Base-by-base conservation (phyloP, 2,329 filamentous ascomycete genomes). In the Metarhizium sp. region DNA sequence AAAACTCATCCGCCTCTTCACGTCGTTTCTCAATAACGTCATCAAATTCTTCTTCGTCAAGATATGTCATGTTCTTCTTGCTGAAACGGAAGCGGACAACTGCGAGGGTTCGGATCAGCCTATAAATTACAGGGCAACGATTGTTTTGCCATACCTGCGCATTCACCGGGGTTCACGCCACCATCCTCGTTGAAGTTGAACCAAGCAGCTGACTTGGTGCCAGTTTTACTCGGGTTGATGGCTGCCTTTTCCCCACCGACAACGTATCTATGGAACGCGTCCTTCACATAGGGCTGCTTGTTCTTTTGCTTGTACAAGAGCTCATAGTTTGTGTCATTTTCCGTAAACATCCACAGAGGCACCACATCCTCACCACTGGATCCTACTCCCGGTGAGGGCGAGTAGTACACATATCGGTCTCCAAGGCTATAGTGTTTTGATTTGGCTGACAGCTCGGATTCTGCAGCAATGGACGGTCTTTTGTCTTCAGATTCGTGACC, bases 1-100 rank as follows among this genome's bases (percentile, higher is more conserved):
- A 97, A 70, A 97, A 97, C 59, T 97, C 92, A 67, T 97, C 92
- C 6, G 92, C 92, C 65, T 97, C 92, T n/a, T 88, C 82, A 58
- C 82, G 85, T 62, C 91, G 85, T 67, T 85, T 84, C 64, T 97
- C 92, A 57, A 97, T 86, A 60, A 94, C 82, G 66, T 96, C 85
- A 67, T 97, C 92, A 59, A 97, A 94, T 40, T 87, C 78, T 70
- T 96, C 92, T 73, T 97, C 92, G 65, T 97, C 92, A 29, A 97
- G 79, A 68, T 91, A 95, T 18, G 80, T 78, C 51, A 90, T 84
- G 55, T 84, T 78, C 66, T 85, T 87, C 65, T 80, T 86, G 30
- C 91, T 92, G 54, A 97, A 79, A 45, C 90, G 85, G 74, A 97
- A 96, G 66, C 92, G 89, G 48, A 97, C 90, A 49, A 97, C 92